These are phyloP conservation scores for Chaetomiaceae sp. DNA, from an alignment of 2,329 filamentous ascomycete genomes.

Conservation along the genomic window DNA sequence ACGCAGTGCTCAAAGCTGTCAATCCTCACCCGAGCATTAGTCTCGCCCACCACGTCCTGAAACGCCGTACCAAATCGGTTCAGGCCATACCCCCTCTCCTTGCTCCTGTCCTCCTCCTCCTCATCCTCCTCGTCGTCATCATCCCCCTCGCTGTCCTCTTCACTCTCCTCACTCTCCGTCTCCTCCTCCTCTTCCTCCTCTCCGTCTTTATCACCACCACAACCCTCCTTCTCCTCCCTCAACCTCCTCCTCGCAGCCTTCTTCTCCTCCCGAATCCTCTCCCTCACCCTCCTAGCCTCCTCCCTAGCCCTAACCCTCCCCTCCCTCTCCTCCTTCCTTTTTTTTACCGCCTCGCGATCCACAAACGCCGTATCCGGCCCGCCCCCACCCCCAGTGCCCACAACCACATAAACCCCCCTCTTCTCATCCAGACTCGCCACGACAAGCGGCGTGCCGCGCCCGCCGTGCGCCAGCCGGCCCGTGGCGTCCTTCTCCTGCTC, in stretches of 20 bases:
- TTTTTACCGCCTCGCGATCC: conserved; percentile 61
- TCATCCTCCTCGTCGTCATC: conserved; percentile 39
- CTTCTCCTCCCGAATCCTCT: conserved; percentile 39
- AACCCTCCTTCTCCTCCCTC: conserved; percentile 41
- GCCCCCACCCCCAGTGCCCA: conserved; percentile 84
- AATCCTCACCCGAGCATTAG: conserved; percentile 80
- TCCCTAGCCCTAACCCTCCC: conserved; percentile 59
- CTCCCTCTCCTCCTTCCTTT: conserved; percentile 57
- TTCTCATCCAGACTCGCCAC: conserved; percentile 85
- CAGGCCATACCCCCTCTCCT: conserved; percentile 63
- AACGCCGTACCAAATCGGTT: conserved; percentile 95
- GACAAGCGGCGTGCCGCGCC: conserved; percentile 77
- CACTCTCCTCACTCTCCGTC: conserved; percentile 39
- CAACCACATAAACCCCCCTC: conserved; percentile 82
- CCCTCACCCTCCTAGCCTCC: conserved; percentile 54
- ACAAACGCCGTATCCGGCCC: conserved; percentile 66
- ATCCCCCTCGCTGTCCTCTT: conserved; percentile 40
- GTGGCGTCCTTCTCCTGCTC: conserved; percentile 79
- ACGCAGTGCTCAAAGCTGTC: conserved; percentile 98
- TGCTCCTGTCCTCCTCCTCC: conserved; percentile 47
- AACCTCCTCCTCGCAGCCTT: conserved; percentile 50
- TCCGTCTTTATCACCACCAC: conserved; percentile 31
- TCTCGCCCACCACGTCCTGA: conserved; percentile 89
- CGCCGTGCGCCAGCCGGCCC: conserved; percentile 64
- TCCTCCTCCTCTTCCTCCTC: conserved; percentile 47